A percentile compares a stretch with the other conserved stretches of the same genome.
These are phyloP conservation scores for Erigeron canadensis DNA, from an alignment of 129 eudicot genomes.

Conservation along the genomic window DNA sequence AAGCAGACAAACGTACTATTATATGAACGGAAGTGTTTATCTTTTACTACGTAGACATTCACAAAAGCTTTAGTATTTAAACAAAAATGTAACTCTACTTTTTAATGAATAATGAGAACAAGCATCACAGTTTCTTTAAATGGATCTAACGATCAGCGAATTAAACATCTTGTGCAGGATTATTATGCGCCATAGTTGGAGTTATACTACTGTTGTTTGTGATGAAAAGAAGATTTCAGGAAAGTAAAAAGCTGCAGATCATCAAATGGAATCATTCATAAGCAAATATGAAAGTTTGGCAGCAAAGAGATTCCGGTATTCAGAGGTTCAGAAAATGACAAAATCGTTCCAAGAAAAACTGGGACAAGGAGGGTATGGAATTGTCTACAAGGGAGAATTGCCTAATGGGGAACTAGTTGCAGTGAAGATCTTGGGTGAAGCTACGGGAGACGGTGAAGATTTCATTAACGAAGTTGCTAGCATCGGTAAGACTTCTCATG, in stretches of 20 bases:
- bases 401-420: slow-evolving; percentile 24
- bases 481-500: slow-evolving; percentile 30
- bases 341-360: slow-evolving; percentile 20
- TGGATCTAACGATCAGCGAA: background rate
- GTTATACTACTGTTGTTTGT: background rate
- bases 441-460: slow-evolving; percentile 26
- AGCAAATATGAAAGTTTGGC: slow-evolving; percentile 3
- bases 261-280: slow-evolving; percentile 5
- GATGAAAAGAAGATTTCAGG: background rate
- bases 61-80: background rate
- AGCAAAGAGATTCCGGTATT: slow-evolving; percentile 24
- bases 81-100: too few relatives aligned
- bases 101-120: too few relatives aligned
- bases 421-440: slow-evolving; percentile 22
- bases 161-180: background rate
- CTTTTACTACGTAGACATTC: background rate
- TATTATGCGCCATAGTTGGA: background rate
- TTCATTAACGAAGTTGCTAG: slow-evolving; percentile 33
- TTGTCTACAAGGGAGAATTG: slow-evolving; percentile 33
- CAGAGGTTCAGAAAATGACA: slow-evolving; percentile 32
- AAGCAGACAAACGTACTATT: background rate
- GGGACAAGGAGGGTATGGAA: slow-evolving; percentile 47
- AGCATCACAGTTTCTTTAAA: background rate
- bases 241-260: background rate
- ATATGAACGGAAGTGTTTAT: background rate